Conservation (phyloP, 1,284 basidiomycete genomes). For the Ustilago esculenta region DNA sequence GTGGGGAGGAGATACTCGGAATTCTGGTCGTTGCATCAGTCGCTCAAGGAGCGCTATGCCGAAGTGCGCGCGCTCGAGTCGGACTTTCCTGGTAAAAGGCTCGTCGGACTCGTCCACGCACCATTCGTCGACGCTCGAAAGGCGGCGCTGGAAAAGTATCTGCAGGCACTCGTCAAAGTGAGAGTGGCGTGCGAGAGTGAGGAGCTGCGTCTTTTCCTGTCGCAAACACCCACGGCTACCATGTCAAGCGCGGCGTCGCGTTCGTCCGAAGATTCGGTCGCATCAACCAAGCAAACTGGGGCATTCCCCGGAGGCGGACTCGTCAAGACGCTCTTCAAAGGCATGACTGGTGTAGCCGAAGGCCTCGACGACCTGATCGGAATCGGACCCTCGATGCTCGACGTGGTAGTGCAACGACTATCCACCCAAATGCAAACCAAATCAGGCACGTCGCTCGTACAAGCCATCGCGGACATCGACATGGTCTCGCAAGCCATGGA, state of each 20-base stretch:
- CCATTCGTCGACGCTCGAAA: conserved; percentile 78
- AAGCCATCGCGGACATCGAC: conserved; percentile 48
- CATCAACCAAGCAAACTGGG: conserved; percentile 7
- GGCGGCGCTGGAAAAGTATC: conserved; percentile 82
- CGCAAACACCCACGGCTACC: conserved; percentile 63
- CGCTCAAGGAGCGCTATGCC: conserved; percentile 74
- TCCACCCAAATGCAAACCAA: conserved; percentile 55
- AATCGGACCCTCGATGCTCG: conserved; percentile 57
- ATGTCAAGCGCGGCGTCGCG: conserved; percentile 8
- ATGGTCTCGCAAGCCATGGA: conserved; percentile 52
- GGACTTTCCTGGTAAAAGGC: conserved; percentile 53
- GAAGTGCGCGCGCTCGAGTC: conserved; percentile 49
- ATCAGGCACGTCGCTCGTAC: conserved; percentile 20
- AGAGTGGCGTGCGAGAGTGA: conserved; percentile 72
- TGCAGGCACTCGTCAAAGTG: conserved; percentile 73
- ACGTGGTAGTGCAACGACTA: conserved; percentile 49
- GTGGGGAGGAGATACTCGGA: conserved; percentile 92
- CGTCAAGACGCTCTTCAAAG: conserved; percentile 50
- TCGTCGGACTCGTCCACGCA: conserved; percentile 48
- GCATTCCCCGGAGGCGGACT: conserved; percentile 33
- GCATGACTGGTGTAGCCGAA: conserved; percentile 55
- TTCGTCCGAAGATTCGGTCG: not conserved
- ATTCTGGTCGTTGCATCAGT: conserved; percentile 86
- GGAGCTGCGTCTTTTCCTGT: conserved; percentile 85
- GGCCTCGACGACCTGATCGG: conserved; percentile 56